These are phyloP conservation scores for Candida nanaspora DNA, from an alignment of 805 yeast genomes.

Conservation along the genomic window DNA sequence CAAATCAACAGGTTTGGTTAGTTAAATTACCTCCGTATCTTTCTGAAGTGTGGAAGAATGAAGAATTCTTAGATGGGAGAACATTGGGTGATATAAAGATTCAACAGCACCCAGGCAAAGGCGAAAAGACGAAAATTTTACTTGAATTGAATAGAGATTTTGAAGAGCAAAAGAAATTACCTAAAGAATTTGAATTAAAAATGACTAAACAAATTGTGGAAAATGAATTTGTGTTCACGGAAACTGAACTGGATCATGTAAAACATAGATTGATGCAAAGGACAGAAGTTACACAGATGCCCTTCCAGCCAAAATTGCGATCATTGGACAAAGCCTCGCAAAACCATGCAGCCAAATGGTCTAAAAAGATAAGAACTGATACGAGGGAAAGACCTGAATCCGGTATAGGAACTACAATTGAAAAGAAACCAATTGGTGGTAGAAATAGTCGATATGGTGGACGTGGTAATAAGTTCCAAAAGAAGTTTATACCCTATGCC, in stretches of 20 bases:
- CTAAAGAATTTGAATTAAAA: slow-evolving; percentile 77
- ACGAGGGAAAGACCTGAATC: slow-evolving; percentile 18
- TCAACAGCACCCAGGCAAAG: slow-evolving; percentile 30
- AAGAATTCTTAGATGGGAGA: slow-evolving; percentile 57
- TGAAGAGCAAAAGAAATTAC: slow-evolving; percentile 49
- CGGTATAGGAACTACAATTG: slow-evolving; percentile 24
- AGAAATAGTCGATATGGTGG: slow-evolving; percentile 5
- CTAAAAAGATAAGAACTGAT: slow-evolving; percentile 16
- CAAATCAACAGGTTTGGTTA: slow-evolving; percentile 79
- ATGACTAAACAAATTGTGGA: slow-evolving; percentile 73
- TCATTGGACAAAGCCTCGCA: slow-evolving; percentile 30
- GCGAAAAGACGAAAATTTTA: slow-evolving; percentile 35
- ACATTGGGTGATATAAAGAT: slow-evolving; percentile 77
- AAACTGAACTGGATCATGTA: slow-evolving; percentile 65
- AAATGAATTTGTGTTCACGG: slow-evolving; percentile 84
- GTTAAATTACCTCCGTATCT: slow-evolving; percentile 85
- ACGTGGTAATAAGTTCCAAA: background rate
- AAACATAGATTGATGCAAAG: slow-evolving; percentile 44
- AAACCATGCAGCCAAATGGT: slow-evolving; percentile 26
- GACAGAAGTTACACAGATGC: slow-evolving; percentile 45
- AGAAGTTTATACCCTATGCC: slow-evolving; percentile 61
- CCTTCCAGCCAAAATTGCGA: slow-evolving; percentile 42
- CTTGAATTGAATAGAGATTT: slow-evolving; percentile 46
- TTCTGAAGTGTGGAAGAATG: slow-evolving; percentile 72
- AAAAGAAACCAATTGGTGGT: slow-evolving; percentile 7